phyloP scores from a whole-genome alignment of 306 rosid species.

The Amphicarpaea edgeworthii region DNA sequence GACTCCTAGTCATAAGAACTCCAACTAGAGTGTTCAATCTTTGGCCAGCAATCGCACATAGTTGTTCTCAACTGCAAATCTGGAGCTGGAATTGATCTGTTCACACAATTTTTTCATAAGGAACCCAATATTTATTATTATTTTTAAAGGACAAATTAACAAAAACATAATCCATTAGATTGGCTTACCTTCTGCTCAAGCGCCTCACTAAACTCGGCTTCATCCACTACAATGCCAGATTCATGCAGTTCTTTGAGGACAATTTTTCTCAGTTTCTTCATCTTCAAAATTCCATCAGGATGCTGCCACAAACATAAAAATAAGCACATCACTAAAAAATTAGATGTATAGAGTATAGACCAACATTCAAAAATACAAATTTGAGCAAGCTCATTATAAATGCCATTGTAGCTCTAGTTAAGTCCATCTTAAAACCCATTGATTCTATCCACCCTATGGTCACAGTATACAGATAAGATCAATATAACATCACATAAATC shows the following conservation, averaged over 20 bases:
- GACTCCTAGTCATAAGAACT: constrained; percentile 6
- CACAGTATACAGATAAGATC: constrained; percentile 24
- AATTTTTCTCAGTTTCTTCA: constrained; percentile 73
- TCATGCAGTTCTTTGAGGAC: constrained; percentile 68
- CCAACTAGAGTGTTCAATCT: constrained; percentile 46
- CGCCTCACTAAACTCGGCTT: constrained; percentile 57
- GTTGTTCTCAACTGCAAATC: constrained; percentile 73
- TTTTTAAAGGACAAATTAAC: background rate
- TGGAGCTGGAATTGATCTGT: constrained; percentile 88
- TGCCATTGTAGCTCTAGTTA: background rate
- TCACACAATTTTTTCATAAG: constrained; percentile 33
- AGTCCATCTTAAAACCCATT: constrained; percentile 22
- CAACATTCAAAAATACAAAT: constrained; percentile 7
- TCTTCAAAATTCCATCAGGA: constrained; percentile 79
- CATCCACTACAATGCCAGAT: constrained; percentile 69
- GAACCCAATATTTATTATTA: background rate
- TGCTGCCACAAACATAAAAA: constrained; percentile 60
- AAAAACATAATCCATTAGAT: constrained; percentile 1
- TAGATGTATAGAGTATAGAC: background rate
- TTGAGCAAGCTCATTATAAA: constrained; percentile 12
- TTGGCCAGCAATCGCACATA: constrained; percentile 68
- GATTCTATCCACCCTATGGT: constrained; percentile 21
- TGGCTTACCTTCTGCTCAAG: constrained; percentile 72
- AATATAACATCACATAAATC: background rate
- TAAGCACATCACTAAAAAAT: constrained; percentile 9